Conservation (phyloP, 2,329 filamentous ascomycete genomes). For the Aspergillus persii region DNA sequence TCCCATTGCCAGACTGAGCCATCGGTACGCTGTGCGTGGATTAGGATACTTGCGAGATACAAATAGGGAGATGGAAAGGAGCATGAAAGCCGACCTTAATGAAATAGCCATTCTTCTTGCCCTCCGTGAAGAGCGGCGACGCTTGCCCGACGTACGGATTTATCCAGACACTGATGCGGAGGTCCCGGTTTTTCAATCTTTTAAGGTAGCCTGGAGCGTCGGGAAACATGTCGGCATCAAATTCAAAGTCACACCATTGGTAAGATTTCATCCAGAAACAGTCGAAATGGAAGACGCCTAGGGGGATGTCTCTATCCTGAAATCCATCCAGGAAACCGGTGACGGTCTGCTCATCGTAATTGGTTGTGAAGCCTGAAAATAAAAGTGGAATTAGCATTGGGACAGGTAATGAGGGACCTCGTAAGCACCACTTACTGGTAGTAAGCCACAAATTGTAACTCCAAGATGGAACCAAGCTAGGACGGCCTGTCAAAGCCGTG, state of each 20-base stretch:
- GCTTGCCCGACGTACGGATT: slow-evolving; percentile 73
- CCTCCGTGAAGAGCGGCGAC: slow-evolving; percentile 63
- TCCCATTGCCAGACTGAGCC: slow-evolving; percentile 75
- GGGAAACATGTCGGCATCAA: slow-evolving; percentile 66
- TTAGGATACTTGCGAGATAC: neutral
- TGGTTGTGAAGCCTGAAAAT: slow-evolving; percentile 62
- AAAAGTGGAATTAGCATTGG: neutral
- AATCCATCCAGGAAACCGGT: slow-evolving; percentile 67
- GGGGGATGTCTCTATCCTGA: slow-evolving; percentile 61
- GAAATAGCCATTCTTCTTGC: slow-evolving; percentile 63
- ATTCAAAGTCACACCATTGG: slow-evolving; percentile 73
- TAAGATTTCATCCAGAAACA: slow-evolving; percentile 77
- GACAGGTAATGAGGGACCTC: neutral
- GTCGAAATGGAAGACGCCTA: slow-evolving; percentile 74
- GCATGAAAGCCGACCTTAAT: slow-evolving; percentile 48
- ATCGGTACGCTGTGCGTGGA: slow-evolving; percentile 51
- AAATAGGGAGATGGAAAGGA: neutral
- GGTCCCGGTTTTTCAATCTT: slow-evolving; percentile 61
- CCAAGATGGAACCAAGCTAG: slow-evolving; percentile 67
- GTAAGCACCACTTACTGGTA: slow-evolving; percentile 44
- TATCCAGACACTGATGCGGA: slow-evolving; percentile 74
- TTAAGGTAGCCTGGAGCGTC: slow-evolving; percentile 64
- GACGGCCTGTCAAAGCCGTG: slow-evolving; percentile 63
- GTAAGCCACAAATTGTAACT: slow-evolving; percentile 75
- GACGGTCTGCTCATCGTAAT: slow-evolving; percentile 69